Evolutionary conservation across 2,329 filamentous ascomycete species (phyloP), one percentile per base, ranked within the genome.

Genomic region (Hypoxylon sp.): DNA sequence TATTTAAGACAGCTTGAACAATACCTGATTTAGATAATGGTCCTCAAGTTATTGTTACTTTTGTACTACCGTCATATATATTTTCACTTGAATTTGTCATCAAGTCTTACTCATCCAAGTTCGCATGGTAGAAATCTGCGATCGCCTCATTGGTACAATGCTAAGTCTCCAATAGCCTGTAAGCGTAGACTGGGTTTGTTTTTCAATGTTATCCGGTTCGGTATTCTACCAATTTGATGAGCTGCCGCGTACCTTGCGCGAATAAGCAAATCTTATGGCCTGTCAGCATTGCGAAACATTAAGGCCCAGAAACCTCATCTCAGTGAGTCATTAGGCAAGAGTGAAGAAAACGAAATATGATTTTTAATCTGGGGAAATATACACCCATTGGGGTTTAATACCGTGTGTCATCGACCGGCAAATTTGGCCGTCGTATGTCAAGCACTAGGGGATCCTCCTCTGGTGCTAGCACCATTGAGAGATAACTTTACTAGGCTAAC

Each of bases 351-450:
- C 9, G 3, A 9, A 33, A 10, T 1, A 24, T 37, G 55, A 58
- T 50, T 35, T 37, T 29, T 19, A 50, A 58, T 58, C 33, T 14
- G 47, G 35, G 6, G 19, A 35, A 59, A 51, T 52, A 19, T 31
- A 8, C 6, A 24, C 31, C 46, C 33, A 39, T 26, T 58, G 33
- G 24, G 26, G 1, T 26, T 9, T 4, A 58, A 42, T 14, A 39
- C 13, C 14, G 26, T 11, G 5, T 52, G 35, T 59, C 46, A 51
- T 51, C 9, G 3, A 29, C 17, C 46, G 46, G 56, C 56, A 33
- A 59, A 29, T 39, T 51, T 60, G 33, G 35, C 35, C 56, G n/a
- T 42, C 31, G 26, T 22, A 39, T 22, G 39, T 55, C 13, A 24
- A 31, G 52, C 14, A 5, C 37, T 24, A 19, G n/a, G 5, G 14